Evolutionary conservation across 2,329 filamentous ascomycete species (phyloP), one percentile per base, ranked within the genome.

Genomic region (Rutstroemia sp.): DNA sequence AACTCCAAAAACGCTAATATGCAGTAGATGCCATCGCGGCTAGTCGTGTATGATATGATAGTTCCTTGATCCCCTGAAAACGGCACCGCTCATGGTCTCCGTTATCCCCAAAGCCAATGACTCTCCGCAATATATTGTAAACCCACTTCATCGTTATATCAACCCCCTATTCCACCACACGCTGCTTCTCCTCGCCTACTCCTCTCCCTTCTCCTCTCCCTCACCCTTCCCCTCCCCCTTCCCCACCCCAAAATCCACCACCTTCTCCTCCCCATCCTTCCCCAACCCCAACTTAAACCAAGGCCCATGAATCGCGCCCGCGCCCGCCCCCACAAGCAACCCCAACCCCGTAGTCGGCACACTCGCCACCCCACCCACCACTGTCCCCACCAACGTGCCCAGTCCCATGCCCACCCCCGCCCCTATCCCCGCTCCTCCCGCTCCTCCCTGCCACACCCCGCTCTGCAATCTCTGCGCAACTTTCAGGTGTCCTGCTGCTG

Each of bases 401-500:
- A 63, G 21, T 2, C 53, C 62, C n/a, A 61, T 54, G 0, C 63
- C 64, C 4, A 66, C 36, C 3, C 63, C 64, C 6, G 57, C 57
- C 1, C 63, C 64, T n/a, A 64, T 51, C 1, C 63, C 60, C 19
- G 62, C 62, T 0, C 64, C 64, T 1, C 49, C 52, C 0, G 59
- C 60, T 2, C 60, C 64, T 3, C 64, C 64, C 53, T 66, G 64
- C 64, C 63, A 66, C 19, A 63, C 60, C 2, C 64, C 64, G 49
- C 62, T 64, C 40, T 66, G 64, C 23, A 66, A 27, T 30, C 63
- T 52, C 65, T 79, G 81, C 34, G 88, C 88, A 54, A 88, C 86
- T 61, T 83, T 78, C 70, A 81, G 80, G 61, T 87, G 88, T 49
- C 85, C 89, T 10, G 48, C 50, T 1, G 61, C 57, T 5, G 52